Percentiles rank a stretch among this genome's conserved stretches.
Evolutionary conservation across 805 yeast species (phyloP).

Genomic region (Saturnispora gosingensis): DNA sequence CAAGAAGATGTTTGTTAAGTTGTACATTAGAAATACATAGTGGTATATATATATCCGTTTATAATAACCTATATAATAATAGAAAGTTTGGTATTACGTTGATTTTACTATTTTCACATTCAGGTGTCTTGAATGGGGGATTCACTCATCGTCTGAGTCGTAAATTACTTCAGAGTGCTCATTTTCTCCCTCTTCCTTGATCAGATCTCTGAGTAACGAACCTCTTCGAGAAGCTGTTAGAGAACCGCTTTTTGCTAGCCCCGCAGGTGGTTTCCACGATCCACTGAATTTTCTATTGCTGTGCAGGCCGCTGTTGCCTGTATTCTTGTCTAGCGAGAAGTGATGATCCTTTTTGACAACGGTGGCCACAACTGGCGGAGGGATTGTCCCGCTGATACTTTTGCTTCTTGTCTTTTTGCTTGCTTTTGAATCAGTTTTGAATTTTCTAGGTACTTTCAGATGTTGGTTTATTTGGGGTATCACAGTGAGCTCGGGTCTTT

Average conservation of each 20-base stretch:
- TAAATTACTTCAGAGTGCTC: conserved; percentile 12
- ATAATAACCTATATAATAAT: neutral
- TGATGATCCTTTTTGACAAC: neutral
- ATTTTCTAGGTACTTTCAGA: conserved; percentile 6
- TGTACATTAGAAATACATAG: neutral
- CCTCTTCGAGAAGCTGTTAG: conserved; percentile 13
- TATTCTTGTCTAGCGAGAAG: neutral
- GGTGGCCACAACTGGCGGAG: neutral
- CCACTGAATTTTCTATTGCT: conserved; percentile 10
- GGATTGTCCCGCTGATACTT: conserved; percentile 2
- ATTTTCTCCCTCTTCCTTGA: conserved; percentile 9
- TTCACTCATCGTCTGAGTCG: conserved; percentile 2
- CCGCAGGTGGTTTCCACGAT: conserved; percentile 10
- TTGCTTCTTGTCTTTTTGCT: conserved; percentile 9
- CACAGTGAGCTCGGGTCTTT: conserved; percentile 14
- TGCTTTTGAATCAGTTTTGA: conserved; percentile 10
- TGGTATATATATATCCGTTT: neutral
- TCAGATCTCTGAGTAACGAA: conserved; percentile 10
- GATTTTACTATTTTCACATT: neutral
- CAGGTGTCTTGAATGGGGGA: neutral
- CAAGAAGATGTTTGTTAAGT: neutral
- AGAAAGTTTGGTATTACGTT: neutral
- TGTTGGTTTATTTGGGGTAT: neutral
- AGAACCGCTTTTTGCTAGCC: conserved; percentile 6
- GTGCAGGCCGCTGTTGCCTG: neutral